Evolutionary conservation across 176 grass and related monocot species (phyloP).

Genomic region (Echinochloa phyllopogon): DNA sequence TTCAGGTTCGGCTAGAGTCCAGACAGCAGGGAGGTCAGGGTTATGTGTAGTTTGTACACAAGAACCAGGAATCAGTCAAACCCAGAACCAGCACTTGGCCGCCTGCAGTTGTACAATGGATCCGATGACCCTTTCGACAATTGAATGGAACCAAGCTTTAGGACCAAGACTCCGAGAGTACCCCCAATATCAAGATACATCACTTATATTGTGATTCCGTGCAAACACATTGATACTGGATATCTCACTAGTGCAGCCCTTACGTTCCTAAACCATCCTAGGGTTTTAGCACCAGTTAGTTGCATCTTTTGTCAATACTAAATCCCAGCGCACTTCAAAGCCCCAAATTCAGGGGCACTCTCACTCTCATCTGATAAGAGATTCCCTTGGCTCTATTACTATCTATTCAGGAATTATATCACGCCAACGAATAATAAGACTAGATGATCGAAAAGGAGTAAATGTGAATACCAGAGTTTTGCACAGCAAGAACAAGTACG

Average conservation of each 20-base stretch:
- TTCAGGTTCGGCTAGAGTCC: background rate
- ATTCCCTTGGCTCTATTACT: background rate
- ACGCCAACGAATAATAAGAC: background rate
- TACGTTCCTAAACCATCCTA: background rate
- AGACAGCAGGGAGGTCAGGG: background rate
- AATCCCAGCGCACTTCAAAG: background rate
- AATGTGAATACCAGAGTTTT: background rate
- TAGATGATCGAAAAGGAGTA: background rate
- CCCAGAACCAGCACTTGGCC: background rate
- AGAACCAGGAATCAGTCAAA: background rate
- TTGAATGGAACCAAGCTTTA: slow-evolving; percentile 11
- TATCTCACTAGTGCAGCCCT: background rate
- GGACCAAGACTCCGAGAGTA: background rate
- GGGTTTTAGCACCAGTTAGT: background rate
- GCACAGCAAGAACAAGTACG: too few species aligned
- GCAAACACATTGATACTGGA: background rate
- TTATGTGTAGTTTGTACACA: background rate
- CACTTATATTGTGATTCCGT: background rate
- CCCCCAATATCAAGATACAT: background rate
- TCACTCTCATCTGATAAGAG: background rate
- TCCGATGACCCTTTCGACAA: background rate
- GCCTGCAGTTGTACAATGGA: background rate
- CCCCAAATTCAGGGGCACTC: background rate
- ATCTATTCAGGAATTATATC: background rate
- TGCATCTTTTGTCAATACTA: background rate